A percentile compares a stretch with the other conserved stretches of the same genome.
These are phyloP conservation scores for Tetrapisispora phaffii DNA, from an alignment of 805 yeast species.

Conservation along the genomic window DNA sequence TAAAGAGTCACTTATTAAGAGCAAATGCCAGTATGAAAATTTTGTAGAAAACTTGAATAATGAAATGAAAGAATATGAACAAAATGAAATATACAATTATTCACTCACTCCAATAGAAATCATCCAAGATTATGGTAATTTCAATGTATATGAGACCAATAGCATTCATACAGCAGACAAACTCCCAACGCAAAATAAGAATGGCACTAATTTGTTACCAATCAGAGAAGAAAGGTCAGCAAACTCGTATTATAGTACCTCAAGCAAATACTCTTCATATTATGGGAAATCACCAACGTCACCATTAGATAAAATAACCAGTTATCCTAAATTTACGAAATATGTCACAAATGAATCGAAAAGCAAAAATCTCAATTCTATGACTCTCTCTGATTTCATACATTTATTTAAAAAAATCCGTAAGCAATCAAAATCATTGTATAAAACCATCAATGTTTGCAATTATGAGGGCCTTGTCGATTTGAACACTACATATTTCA, in stretches of 20 bases:
- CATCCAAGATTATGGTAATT: slow-evolving; percentile 19
- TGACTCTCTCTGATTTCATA: slow-evolving; percentile 16
- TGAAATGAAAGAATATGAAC: slow-evolving; percentile 14
- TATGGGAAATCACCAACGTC: not conserved
- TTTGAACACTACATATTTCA: slow-evolving; percentile 12
- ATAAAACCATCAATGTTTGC: slow-evolving; percentile 12
- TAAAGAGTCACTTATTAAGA: not conserved
- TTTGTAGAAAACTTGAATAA: slow-evolving; percentile 11
- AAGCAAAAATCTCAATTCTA: not conserved
- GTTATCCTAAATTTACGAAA: too few species aligned
- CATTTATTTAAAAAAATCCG: slow-evolving; percentile 15
- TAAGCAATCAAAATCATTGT: slow-evolving; percentile 13
- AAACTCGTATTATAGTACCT: not conserved
- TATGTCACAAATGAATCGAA: not conserved
- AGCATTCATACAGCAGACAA: not conserved
- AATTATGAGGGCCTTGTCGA: slow-evolving; percentile 16
- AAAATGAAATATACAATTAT: slow-evolving; percentile 14
- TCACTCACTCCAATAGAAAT: slow-evolving; percentile 23
- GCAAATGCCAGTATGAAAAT: slow-evolving; percentile 7
- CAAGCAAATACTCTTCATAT: not conserved
- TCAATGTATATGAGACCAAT: not conserved
- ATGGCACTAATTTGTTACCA: not conserved
- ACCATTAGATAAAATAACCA: not conserved
- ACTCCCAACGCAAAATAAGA: too few species aligned
- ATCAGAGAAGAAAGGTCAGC: not conserved